These are phyloP conservation scores for Haplosporangium sp. DNA, from an alignment of 371 early-diverging fungal genomes.

Conservation along the genomic window DNA sequence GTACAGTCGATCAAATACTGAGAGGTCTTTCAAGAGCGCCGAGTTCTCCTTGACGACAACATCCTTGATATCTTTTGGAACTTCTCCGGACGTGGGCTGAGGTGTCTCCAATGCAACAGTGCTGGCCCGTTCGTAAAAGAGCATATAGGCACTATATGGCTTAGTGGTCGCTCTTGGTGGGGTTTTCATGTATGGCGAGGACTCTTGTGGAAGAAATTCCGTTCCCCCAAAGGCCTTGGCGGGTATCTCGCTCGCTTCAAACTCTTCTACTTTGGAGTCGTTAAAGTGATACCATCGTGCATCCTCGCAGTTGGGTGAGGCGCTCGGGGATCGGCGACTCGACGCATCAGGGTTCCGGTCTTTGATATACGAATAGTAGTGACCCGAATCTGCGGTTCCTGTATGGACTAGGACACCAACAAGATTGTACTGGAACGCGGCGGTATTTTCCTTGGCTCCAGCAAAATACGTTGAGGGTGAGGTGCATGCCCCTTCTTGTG, in stretches of 20 bases:
- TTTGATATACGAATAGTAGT: slow-evolving; percentile 65
- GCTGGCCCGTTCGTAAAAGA: slow-evolving; percentile 59
- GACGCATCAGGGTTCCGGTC: slow-evolving; percentile 37
- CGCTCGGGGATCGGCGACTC: not conserved
- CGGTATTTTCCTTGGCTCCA: slow-evolving; percentile 19
- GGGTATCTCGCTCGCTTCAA: slow-evolving; percentile 60
- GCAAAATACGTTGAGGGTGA: slow-evolving; percentile 22
- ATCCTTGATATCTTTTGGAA: slow-evolving; percentile 53
- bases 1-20: slow-evolving; percentile 52
- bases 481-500: slow-evolving; percentile 36
- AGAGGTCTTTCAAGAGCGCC: slow-evolving; percentile 39
- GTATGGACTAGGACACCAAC: slow-evolving; percentile 65
- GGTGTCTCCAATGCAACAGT: not conserved
- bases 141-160: slow-evolving; percentile 64
- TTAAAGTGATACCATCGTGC: slow-evolving; percentile 63
- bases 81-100: not conserved
- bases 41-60: slow-evolving; percentile 49
- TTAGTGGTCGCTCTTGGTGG: slow-evolving; percentile 52
- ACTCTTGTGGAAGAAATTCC: slow-evolving; percentile 47
- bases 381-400: slow-evolving; percentile 69
- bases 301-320: not conserved
- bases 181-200: slow-evolving; percentile 56
- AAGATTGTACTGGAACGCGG: slow-evolving; percentile 57
- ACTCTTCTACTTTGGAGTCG: slow-evolving; percentile 61
- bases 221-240: slow-evolving; percentile 59